Conservation (phyloP, 257 asterid species). For the Rubia yunnanensis region DNA sequence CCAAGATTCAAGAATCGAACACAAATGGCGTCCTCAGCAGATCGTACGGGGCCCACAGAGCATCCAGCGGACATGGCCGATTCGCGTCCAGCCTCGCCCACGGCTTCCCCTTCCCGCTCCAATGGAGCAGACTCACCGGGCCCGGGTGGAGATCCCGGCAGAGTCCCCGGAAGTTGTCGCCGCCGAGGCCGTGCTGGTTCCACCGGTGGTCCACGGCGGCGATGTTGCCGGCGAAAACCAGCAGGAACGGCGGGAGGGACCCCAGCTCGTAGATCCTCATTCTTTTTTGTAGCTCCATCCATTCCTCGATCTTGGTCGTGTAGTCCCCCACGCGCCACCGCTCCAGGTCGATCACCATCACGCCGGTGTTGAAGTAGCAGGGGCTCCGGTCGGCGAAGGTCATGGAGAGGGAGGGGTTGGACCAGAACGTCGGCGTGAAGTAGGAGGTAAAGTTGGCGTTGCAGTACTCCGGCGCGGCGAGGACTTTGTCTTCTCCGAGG, state of each 20-base stretch:
- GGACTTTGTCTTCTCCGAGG: slow-evolving; percentile 36
- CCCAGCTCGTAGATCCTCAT: slow-evolving; percentile 84
- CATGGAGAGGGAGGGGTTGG: slow-evolving; percentile 68
- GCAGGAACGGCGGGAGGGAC: slow-evolving; percentile 75
- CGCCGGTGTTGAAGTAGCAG: slow-evolving; percentile 94
- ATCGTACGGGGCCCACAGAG: slow-evolving; percentile 96
- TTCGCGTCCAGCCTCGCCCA: slow-evolving; percentile 87
- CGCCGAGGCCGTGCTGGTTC: slow-evolving; percentile 94
- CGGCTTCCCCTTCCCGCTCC: slow-evolving; percentile 99
- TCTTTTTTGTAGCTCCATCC: slow-evolving; percentile 91
- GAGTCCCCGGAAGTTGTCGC: slow-evolving; percentile 81
- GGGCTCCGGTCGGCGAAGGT: slow-evolving; percentile 62
- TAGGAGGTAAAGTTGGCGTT: slow-evolving; percentile 81
- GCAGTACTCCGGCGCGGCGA: slow-evolving; percentile 96
- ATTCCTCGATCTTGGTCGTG: slow-evolving; percentile 72
- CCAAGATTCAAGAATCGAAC: slow-evolving; percentile 53
- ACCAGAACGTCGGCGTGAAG: slow-evolving; percentile 87
- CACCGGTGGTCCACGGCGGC: slow-evolving; percentile 79
- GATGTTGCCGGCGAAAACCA: slow-evolving; percentile 80
- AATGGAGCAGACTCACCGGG: slow-evolving; percentile 76
- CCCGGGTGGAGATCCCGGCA: slow-evolving; percentile 94
- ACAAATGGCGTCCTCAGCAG: slow-evolving; percentile 65
- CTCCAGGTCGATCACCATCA: slow-evolving; percentile 78
- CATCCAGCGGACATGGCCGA: slow-evolving; percentile 84
- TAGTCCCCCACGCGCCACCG: slow-evolving; percentile 73